Evolutionary conservation across 306 rosid species (phyloP).

Genomic region (Prunus kanzakura): DNA sequence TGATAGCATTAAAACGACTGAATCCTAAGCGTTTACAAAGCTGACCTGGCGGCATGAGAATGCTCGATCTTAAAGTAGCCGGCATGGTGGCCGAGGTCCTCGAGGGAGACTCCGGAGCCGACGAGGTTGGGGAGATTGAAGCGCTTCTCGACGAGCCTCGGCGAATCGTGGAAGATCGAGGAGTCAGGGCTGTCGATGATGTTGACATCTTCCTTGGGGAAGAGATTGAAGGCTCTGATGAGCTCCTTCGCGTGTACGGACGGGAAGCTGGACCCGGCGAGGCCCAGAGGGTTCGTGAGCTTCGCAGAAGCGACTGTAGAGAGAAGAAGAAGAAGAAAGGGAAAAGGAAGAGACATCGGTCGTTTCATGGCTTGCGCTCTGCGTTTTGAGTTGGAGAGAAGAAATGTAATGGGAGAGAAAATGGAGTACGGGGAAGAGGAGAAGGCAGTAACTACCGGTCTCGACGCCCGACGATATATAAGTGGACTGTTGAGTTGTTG

Average conservation of each 20-base stretch:
- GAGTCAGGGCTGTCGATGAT: constrained; percentile 30
- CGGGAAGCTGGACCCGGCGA: constrained; percentile 36
- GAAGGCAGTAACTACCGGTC: constrained; percentile 24
- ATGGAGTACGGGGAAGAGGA: background rate
- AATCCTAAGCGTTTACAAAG: background rate
- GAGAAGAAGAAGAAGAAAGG: constrained; percentile 14
- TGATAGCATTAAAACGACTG: background rate
- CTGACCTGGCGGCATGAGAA: constrained; percentile 73
- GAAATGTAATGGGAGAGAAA: background rate
- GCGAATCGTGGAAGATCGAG: background rate
- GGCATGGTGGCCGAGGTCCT: constrained; percentile 86
- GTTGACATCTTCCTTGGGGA: constrained; percentile 61
- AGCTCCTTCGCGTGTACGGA: constrained; percentile 50
- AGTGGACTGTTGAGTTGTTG: background rate
- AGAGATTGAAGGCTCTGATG: constrained; percentile 64
- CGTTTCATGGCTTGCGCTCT: constrained; percentile 28
- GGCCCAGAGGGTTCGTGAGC: constrained; percentile 13
- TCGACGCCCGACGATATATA: background rate
- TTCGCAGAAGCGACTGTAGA: constrained; percentile 33
- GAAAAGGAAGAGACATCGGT: constrained; percentile 9
- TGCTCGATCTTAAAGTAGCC: constrained; percentile 82
- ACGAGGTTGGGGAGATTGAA: constrained; percentile 54
- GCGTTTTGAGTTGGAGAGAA: background rate
- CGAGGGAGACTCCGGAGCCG: constrained; percentile 44
- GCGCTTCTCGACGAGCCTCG: constrained; percentile 67